These are phyloP conservation scores for Zarea fungicola DNA, from an alignment of 2,329 filamentous ascomycete genomes.

Conservation along the genomic window DNA sequence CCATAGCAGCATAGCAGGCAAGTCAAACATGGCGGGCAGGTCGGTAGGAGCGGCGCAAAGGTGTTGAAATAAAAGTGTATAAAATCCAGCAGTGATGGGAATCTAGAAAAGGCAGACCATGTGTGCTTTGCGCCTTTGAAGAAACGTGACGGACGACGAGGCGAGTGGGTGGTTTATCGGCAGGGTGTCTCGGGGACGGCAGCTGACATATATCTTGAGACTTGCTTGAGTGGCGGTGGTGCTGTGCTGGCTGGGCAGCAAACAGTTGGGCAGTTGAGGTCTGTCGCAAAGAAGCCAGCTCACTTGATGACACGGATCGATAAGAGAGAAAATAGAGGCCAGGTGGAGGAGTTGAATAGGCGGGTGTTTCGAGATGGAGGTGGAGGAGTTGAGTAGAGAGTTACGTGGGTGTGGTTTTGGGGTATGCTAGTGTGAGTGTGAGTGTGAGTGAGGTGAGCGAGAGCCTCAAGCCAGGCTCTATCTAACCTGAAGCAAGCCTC, in stretches of 20 bases:
- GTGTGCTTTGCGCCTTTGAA: no score
- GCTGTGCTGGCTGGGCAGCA: background rate
- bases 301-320: background rate
- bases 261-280: background rate
- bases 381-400: conserved; percentile 4
- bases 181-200: background rate
- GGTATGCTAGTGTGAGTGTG: no score
- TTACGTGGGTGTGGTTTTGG: background rate
- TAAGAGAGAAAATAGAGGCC: background rate
- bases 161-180: background rate
- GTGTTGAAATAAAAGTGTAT: no score
- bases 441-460: no score
- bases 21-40: conserved; percentile 61
- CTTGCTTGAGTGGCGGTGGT: background rate
- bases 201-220: conserved; percentile 6
- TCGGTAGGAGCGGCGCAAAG: no score
- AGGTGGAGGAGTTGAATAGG: no score
- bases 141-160: conserved; percentile 4
- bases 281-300: background rate
- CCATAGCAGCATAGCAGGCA: conserved; percentile 73
- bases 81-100: no score
- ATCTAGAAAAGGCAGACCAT: no score
- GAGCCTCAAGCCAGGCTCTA: conserved; percentile 5
- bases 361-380: conserved; percentile 4
- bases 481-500: no score